Base-by-base conservation (phyloP, 2,329 filamentous ascomycete genomes). In the Cladophialophora immunda region DNA sequence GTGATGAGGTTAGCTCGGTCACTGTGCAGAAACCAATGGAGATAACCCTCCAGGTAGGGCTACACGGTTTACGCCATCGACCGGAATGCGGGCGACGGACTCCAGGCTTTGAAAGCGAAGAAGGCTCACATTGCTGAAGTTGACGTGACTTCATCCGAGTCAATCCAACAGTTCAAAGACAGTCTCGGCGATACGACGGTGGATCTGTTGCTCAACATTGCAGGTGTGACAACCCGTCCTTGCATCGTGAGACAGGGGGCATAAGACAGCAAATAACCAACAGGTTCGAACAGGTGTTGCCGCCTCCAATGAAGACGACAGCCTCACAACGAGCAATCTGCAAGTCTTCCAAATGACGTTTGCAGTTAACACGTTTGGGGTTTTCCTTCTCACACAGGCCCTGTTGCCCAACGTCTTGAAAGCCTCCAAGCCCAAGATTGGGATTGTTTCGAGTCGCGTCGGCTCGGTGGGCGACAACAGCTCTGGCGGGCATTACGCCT, bases 361-460 rank as follows among this genome's bases (percentile, higher is more conserved):
- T 69, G 75, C 77, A 15, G 77, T 80, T 68, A 84, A 83, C 71
- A 78, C 81, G 0, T 81, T 81, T 61, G 81, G 80, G 0, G 80
- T 81, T 0, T 73, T 84, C 9, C 74, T 83, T 3, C 73, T 84
- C 0, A 82, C 79, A 0, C 80, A 82, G 73, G 78, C 81, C 1
- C 75, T 83, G 0, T 74, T 83, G 6, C 79, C 79, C 4, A 81
- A 80, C 61, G 66, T 83, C 9, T 70, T 79, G 27, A 62, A 55
- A 27, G 72, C 76, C 0, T 52, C 72, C 0, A 68, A 69, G 11
- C 77, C 80, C 1, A 73, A 76, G 25, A 74, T 82, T 5, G 80
- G 76, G 1, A 80, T 81, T 58, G 78, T 83, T 52, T 80, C 77
- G 50, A 79, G 76, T 32, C 77, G 82, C 19, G 79, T 83, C 5